Conservation (phyloP, 306 rosid species). For the Mimosa bimucronata region DNA sequence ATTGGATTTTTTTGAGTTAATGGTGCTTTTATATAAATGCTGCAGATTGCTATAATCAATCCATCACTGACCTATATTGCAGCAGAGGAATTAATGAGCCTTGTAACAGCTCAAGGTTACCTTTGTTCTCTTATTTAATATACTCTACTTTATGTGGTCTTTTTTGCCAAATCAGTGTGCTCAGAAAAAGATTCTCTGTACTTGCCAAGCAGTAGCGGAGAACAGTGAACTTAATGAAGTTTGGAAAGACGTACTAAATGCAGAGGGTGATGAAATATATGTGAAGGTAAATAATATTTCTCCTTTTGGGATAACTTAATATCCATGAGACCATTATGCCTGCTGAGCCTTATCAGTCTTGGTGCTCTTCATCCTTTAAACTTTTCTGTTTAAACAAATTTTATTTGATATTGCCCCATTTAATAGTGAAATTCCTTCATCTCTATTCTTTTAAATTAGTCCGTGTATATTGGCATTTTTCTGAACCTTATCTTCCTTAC, state of each 20-base stretch:
- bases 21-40: constrained; percentile 14
- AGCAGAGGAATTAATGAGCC: constrained; percentile 95
- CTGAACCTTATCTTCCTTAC: not conserved
- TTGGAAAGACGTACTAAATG: constrained; percentile 91
- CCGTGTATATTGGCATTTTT: not conserved
- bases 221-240: constrained; percentile 84
- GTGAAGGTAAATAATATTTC: constrained; percentile 69
- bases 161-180: constrained; percentile 11
- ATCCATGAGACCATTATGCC: constrained; percentile 7
- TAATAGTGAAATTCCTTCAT: constrained; percentile 21
- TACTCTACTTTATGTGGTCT: constrained; percentile 28
- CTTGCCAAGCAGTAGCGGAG: constrained; percentile 74
- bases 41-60: constrained; percentile 78
- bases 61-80: constrained; percentile 89
- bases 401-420: not conserved
- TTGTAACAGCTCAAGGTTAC: constrained; percentile 96
- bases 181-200: constrained; percentile 18
- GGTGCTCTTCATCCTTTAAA: constrained; percentile 12
- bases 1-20: constrained; percentile 15
- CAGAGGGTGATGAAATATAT: constrained; percentile 97
- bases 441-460: not conserved
- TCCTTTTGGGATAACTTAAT: constrained; percentile 25
- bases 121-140: constrained; percentile 30
- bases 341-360: not conserved
- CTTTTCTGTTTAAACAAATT: not conserved